Base-by-base conservation (phyloP, 2,329 filamentous ascomycete genomes). In the Ascochyta clinopodiicola region DNA sequence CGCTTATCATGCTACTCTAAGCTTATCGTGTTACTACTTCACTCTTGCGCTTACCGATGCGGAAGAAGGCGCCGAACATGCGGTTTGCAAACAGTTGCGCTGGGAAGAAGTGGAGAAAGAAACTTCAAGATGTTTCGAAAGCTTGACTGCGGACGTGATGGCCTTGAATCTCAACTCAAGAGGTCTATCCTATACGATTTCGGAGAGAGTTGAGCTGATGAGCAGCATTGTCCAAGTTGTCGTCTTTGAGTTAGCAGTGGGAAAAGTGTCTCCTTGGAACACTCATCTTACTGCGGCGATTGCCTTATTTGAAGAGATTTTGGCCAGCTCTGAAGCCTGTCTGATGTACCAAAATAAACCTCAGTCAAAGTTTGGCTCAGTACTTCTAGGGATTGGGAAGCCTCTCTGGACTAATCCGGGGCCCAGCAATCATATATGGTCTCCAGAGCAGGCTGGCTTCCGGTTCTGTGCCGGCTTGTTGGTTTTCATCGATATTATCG, bases 241-340 rank as follows among this genome's bases (percentile, higher is more conserved):
- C 17, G 47, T 62, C 13, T 64, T 64, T n/a, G 61, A 64, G 44
- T 50, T 51, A 19, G 24, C 44, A 12, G 46, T 64, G 44, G 61
- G 59, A 2, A 54, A 44, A 21, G 55, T 55, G 29, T 40, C 48
- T 6, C 48, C 48, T 3, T 57, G 57, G 48, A 43, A 59, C 24
- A 46, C 52, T 29, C 59, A 64, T 46, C 55, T 62, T 4, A 29
- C 59, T 29, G 31, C 59, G 43, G 61, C 59, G 3, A 53, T 58
- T 9, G 56, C 32, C 17, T 40, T 63, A 12, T 47, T 64, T 17
- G 54, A 61, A n/a, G 47, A 59, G 7, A 56, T 64, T 24, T 53
- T 62, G 49, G 39, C 45, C 32, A 29, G 6, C 13, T 10, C 24
- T 6, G 38, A 36, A 27, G 17, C 50, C 10, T 24, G 29, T 40